Base-by-base conservation (phyloP, 257 asterid genomes). In the Cynanchum wilfordii region DNA sequence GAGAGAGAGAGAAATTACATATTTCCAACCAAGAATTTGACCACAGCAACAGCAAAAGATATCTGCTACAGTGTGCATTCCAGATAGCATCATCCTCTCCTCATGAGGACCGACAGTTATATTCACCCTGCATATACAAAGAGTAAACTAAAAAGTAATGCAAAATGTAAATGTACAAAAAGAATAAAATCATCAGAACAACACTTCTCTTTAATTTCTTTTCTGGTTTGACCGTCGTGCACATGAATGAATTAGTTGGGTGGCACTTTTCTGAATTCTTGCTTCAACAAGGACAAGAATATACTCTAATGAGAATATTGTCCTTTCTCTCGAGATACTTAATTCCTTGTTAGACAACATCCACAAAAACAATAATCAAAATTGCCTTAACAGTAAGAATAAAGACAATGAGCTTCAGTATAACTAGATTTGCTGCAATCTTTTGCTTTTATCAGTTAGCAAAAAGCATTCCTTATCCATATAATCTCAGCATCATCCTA, bases 1-100 rank as follows among this genome's bases (percentile, higher is more conserved):
- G 68, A 59, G 72, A 69, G 45, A 42, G 25, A 77, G 44, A 72
- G 78, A 69, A 66, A 65, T 66, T 85, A 93, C 97, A 44, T 90
- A 90, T 93, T 93, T 93, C 97, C 98, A 93, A 70, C 98, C 97
- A 66, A 89, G 82, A 50, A 82, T 80, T 62, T 89, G 94, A 45
- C 97, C 93, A 52, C 98, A 93, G 69, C 73, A 82, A 83, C 90
- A 86, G 80, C 98, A 93, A 78, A 82, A 93, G 27, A 86, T 82
- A 76, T 93, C 98, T 3, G 89, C 91, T 0, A 93, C 90, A 0
- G 91, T 90, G 69, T 93, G 95, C 90, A 74, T 78, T 56, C 97
- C 96, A 27, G 97, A 84, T 36, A 89, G 78, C 98, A 93, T 93
- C 84, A 76, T 50, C 79, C 96, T 90, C 75, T 90, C 95, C 74